A percentile compares a stretch with the other conserved stretches of the same genome.
Evolutionary conservation across 177 flowering plant genomes (phyloP).

Genomic region (Telopea speciosissima): DNA sequence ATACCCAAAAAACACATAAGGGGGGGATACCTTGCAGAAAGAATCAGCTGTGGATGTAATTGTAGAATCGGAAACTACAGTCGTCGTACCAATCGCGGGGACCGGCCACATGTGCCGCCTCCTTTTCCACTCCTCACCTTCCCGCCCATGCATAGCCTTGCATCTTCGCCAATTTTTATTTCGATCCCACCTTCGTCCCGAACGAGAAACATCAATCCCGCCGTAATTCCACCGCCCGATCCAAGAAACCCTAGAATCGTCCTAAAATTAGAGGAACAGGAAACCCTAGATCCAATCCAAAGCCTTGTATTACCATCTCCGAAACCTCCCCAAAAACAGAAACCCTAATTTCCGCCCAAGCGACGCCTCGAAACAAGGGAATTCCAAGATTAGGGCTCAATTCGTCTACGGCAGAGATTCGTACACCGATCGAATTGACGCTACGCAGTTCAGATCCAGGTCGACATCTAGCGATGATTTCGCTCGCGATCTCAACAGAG

Average conservation of each 20-base stretch:
- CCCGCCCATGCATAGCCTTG: constrained; percentile 36
- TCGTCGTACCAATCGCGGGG: constrained; percentile 17
- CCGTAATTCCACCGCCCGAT: constrained; percentile 8
- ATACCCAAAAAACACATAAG: constrained; percentile 1
- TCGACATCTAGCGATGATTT: constrained; percentile 5
- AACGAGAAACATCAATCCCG: constrained; percentile 29
- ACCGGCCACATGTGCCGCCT: constrained; percentile 34
- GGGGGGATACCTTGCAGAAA: constrained; percentile 19
- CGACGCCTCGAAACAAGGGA: not conserved
- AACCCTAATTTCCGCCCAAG: constrained; percentile 14
- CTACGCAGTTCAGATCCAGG: constrained; percentile 5
- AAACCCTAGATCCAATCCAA: constrained; percentile 23
- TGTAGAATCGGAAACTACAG: constrained; percentile 12
- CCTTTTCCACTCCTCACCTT: constrained; percentile 28
- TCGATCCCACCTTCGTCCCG: constrained; percentile 11
- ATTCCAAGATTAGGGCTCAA: constrained; percentile 1
- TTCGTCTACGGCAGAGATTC: not conserved
- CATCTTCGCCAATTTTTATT: constrained; percentile 21
- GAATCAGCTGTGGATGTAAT: constrained; percentile 7
- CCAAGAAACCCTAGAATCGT: constrained; percentile 7
- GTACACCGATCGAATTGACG: not conserved
- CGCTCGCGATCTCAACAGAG: constrained; percentile 15
- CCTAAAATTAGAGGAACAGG: constrained; percentile 3
- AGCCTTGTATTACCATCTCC: not conserved
- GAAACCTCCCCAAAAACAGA: constrained; percentile 1